Evolutionary conservation across 140 eudicot species (phyloP), one percentile per base, ranked within the genome.

Genomic region (Oenanthe javanica): DNA sequence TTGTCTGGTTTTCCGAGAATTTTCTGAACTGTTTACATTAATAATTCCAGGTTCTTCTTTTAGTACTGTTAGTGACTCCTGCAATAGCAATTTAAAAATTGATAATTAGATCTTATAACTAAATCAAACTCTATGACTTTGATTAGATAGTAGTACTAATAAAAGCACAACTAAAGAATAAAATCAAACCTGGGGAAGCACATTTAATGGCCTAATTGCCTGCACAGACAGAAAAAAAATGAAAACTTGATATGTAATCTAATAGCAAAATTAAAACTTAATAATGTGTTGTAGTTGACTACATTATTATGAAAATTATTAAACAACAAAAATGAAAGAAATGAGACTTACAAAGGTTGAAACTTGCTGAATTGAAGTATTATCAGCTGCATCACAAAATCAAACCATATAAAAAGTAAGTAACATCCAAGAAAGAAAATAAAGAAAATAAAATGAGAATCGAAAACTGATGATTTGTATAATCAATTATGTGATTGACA

Each of bases 301-400:
- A 61, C 4, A 61, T 23, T 9, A n/a, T 4, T 61, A n/a, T 19
- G 11, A 47, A 0, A 47, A 47, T 7, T 9, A 8, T 4, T 9
- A 1, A 47, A 47, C 16, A 15, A 75, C 21, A 11, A 52, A 27
- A 71, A 42, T 40, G 13, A 82, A 15, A 38, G 7, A 25, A 25
- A 59, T 55, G 64, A 15, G 63, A 82, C 92, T 88, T 70, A 89
- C 92, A 76, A 89, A 79, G 54, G 92, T 48, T 40, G 92, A 82
- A 57, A 81, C 80, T 23, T 61, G 70, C 0, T 61, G 70, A 61
- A 61, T 61, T 61, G 70, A 61, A 61, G 70, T 61, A 61, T 61
- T 61, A 11, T 61, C 70, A 61, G 70, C 70, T 61, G 70, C 70
- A 61, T 61, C 70, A 61, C 70, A 61, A 61, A 61, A 27, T 12